phyloP scores from a whole-genome alignment of 345 rosid species.

The Hibiscus trionum region DNA sequence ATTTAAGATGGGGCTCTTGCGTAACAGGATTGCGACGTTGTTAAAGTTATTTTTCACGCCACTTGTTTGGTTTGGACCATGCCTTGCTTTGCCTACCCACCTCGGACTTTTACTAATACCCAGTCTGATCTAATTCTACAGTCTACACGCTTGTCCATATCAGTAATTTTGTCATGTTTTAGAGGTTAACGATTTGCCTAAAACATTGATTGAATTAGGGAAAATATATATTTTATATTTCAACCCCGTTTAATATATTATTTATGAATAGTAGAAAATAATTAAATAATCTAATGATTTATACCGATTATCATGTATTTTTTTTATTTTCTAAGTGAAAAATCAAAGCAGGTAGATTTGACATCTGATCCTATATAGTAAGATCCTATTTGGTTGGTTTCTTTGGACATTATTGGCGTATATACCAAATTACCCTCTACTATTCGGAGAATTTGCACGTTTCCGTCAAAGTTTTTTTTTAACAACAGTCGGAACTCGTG shows the following conservation, averaged over 20 bases:
- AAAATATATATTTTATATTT: too few species aligned
- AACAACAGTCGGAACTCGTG: neutral
- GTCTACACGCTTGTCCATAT: too few species aligned
- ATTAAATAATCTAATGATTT: too few species aligned
- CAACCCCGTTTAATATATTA: too few species aligned
- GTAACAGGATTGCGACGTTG: neutral
- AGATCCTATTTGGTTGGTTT: too few species aligned
- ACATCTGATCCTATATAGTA: too few species aligned
- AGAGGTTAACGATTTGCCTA: neutral
- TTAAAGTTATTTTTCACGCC: neutral
- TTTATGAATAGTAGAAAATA: too few species aligned
- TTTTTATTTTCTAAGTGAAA: too few species aligned
- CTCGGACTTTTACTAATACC: neutral
- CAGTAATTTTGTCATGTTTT: neutral
- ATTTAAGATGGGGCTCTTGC: neutral
- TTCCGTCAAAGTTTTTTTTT: neutral
- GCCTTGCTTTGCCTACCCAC: neutral
- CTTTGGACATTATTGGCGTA: too few species aligned
- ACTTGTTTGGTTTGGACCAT: neutral
- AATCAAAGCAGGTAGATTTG: too few species aligned
- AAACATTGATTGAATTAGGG: neutral
- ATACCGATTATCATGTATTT: too few species aligned
- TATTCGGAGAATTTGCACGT: neutral
- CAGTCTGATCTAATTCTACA: neutral
- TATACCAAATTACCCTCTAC: neutral